Conservation (phyloP, 345 rosid species). For the Cardamine resedifolia region DNA sequence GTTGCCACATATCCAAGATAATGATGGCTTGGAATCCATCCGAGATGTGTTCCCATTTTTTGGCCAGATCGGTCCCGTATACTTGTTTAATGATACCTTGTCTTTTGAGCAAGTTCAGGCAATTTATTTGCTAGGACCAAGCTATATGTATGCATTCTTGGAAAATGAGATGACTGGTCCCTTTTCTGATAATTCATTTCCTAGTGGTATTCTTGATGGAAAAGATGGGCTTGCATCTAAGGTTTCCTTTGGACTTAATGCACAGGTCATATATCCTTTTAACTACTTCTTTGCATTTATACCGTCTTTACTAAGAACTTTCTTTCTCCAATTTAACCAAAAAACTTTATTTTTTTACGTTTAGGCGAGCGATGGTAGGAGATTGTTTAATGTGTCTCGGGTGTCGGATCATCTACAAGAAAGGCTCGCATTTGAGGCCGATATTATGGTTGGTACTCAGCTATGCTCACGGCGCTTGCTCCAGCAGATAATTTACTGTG, state of each 20-base stretch:
- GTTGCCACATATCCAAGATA: slow-evolving; percentile 59
- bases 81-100: slow-evolving; percentile 78
- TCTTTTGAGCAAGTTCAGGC: slow-evolving; percentile 84
- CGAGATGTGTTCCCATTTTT: slow-evolving; percentile 61
- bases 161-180: slow-evolving; percentile 65
- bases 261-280: slow-evolving; percentile 60
- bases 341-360: slow-evolving; percentile 32
- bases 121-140: slow-evolving; percentile 78
- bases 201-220: slow-evolving; percentile 81
- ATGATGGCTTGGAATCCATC: slow-evolving; percentile 44
- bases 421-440: slow-evolving; percentile 77
- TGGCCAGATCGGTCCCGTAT: slow-evolving; percentile 95
- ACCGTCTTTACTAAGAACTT: slow-evolving; percentile 6
- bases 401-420: slow-evolving; percentile 58
- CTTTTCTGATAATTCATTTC: slow-evolving; percentile 52
- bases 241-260: slow-evolving; percentile 86
- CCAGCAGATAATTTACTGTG: slow-evolving; percentile 92
- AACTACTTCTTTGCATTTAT: slow-evolving; percentile 13
- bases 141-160: slow-evolving; percentile 94
- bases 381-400: slow-evolving; percentile 80
- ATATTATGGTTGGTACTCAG: slow-evolving; percentile 72
- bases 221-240: slow-evolving; percentile 94
- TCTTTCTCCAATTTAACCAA: slow-evolving; percentile 22
- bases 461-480: slow-evolving; percentile 90
- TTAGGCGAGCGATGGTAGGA: slow-evolving; percentile 91